Base-by-base conservation (phyloP, 2,329 filamentous ascomycete genomes). In the Bipolaris bicolor region DNA sequence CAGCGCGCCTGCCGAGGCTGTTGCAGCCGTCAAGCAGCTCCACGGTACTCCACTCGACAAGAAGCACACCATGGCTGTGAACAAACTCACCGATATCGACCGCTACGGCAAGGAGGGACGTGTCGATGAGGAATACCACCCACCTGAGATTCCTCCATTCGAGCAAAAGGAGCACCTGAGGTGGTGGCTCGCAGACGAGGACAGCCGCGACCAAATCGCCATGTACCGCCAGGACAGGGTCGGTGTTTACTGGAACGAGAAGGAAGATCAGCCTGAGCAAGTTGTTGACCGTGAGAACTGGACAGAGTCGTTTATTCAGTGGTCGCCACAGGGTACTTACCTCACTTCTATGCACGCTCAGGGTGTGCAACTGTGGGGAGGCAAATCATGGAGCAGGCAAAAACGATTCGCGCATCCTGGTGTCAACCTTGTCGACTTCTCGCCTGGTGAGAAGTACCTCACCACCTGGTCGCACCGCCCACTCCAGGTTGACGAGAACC, bases 1-100 rank as follows among this genome's bases (percentile, higher is more conserved):
- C 80, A 90, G 92, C 62, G 92, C 92, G 11, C 84, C 95, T 55
- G 91, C 90, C 73, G 93, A 98, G 82, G 95, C 95, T 26, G 84
- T 91, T 55, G 91, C 91, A 52, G 95, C 94, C 55, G 91, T 93
- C 69, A 93, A 96, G 78, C 87, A 90, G 71, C 89, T 99, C 58
- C 88, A 99, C 78, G 86, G 87, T 71, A 88, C 90, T 5, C 86
- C 94, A 43, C 90, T 99, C 72, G 95, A 99, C 82, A 98, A 96
- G 86, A 97, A 89, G 82, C 93, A 99, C 84, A 97, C 87, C 50
- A 87, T 99, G 69, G 86, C 89, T 63, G 93, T 99, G 70, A 99
- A 99, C 87, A 99, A 99, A 81, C 85, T 99, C 71, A 97, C 93
- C 71, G 95, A 99, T 76, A 93, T 99, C 73, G 95, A 99, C 77